These are phyloP conservation scores for Emergomyces pasteurianus DNA, from an alignment of 2,329 filamentous ascomycete species.

Conservation along the genomic window DNA sequence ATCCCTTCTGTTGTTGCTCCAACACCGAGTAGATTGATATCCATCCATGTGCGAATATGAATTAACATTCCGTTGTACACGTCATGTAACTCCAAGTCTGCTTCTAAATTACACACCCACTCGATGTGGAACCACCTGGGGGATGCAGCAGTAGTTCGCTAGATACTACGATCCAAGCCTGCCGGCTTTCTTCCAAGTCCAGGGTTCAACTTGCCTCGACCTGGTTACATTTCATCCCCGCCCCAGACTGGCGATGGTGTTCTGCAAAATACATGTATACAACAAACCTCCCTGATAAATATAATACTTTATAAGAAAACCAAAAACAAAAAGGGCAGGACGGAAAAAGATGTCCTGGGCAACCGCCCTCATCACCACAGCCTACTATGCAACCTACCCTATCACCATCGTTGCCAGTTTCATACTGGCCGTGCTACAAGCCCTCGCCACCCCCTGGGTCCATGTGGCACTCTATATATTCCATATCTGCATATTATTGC, in stretches of 20 bases:
- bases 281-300: neutral
- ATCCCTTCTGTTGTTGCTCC: too few relatives aligned
- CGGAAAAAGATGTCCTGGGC: slow-evolving; percentile 2
- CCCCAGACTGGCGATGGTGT: neutral
- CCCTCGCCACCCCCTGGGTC: slow-evolving; percentile 37
- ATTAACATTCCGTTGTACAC: neutral
- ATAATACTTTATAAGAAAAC: neutral
- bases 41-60: too few relatives aligned
- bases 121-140: neutral
- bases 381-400: slow-evolving; percentile 29
- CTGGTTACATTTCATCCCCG: too few relatives aligned
- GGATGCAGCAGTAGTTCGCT: neutral
- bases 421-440: slow-evolving; percentile 26
- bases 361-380: slow-evolving; percentile 17
- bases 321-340: neutral
- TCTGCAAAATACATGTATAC: neutral
- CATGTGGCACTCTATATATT: slow-evolving; percentile 34
- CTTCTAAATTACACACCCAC: neutral
- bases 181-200: neutral
- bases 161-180: neutral
- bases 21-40: too few relatives aligned
- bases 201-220: neutral
- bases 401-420: slow-evolving; percentile 28
- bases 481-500: slow-evolving; percentile 35
- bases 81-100: neutral